These are phyloP conservation scores for Craterostigma plantagineum DNA, from an alignment of 257 asterid genomes.

Conservation along the genomic window DNA sequence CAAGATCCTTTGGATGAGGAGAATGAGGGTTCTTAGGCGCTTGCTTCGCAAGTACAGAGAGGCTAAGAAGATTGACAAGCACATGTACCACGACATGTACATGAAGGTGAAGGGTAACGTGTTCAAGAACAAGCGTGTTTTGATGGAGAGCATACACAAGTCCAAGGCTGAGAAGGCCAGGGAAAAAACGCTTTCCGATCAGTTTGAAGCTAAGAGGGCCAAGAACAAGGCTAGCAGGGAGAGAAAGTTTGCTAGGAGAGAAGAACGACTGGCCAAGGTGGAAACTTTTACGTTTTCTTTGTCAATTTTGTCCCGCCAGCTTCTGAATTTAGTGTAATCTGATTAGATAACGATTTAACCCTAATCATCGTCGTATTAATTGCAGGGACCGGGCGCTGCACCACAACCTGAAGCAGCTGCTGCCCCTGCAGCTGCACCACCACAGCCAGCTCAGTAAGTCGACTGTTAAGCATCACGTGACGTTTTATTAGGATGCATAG, in stretches of 20 bases:
- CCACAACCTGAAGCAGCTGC: constrained; percentile 26
- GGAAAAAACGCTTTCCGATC: constrained; percentile 82
- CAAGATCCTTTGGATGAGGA: constrained; percentile 88
- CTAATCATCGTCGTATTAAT: too few relatives aligned
- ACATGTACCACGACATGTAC: constrained; percentile 98
- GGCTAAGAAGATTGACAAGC: constrained; percentile 83
- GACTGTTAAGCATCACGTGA: background rate
- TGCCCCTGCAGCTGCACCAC: constrained; percentile 22
- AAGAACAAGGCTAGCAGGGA: constrained; percentile 97
- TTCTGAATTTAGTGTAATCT: too few relatives aligned
- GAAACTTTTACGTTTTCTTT: background rate
- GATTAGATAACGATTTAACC: too few relatives aligned
- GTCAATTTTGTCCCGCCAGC: too few relatives aligned
- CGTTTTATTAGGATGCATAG: background rate
- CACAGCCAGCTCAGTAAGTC: constrained; percentile 58
- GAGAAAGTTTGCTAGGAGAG: constrained; percentile 77
- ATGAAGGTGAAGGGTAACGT: constrained; percentile 98
- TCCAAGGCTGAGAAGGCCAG: constrained; percentile 97
- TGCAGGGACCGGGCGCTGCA: constrained; percentile 60
- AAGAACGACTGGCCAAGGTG: constrained; percentile 81
- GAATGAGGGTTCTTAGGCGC: constrained; percentile 84
- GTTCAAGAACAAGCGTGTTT: constrained; percentile 84
- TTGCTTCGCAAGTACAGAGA: constrained; percentile 87
- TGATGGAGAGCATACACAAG: constrained; percentile 94
- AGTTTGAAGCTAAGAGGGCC: constrained; percentile 93